phyloP scores from a whole-genome alignment of 495 filamentous ascomycete species.

The Penicillium verhagenii region DNA sequence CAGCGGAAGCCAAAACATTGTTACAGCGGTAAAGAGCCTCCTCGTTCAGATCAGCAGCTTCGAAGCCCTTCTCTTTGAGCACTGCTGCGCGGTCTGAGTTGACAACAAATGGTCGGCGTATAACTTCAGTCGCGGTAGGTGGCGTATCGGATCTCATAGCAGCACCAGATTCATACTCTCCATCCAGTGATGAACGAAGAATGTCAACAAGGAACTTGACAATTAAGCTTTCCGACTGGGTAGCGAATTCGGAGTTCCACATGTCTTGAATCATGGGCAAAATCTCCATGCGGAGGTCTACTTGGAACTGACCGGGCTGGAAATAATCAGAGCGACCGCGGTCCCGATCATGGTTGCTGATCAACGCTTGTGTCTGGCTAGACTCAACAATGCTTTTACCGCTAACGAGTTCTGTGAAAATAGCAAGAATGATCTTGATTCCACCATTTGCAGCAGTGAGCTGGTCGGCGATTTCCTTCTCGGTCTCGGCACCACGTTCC shows the following conservation, averaged over 20 bases:
- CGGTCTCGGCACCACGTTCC: constrained; percentile 33
- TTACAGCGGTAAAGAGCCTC: constrained; percentile 84
- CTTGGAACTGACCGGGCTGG: constrained; percentile 71
- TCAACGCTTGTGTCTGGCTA: constrained; percentile 60
- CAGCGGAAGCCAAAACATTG: constrained; percentile 56
- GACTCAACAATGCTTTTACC: constrained; percentile 79
- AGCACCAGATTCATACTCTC: constrained; percentile 69
- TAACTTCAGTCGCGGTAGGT: constrained; percentile 32
- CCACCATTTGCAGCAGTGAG: constrained; percentile 61
- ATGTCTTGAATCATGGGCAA: constrained; percentile 74
- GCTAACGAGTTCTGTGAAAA: constrained; percentile 73
- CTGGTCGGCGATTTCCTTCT: constrained; percentile 47
- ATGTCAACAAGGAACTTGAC: constrained; percentile 82
- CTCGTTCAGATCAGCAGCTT: constrained; percentile 56
- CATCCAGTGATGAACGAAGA: constrained; percentile 73
- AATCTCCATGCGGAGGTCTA: constrained; percentile 82
- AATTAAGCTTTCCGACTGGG: constrained; percentile 71
- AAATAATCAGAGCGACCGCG: constrained; percentile 65
- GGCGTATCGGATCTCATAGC: constrained; percentile 58
- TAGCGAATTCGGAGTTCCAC: constrained; percentile 71
- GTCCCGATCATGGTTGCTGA: constrained; percentile 53
- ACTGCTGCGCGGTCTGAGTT: constrained; percentile 43
- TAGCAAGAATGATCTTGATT: constrained; percentile 78
- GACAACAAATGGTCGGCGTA: constrained; percentile 46
- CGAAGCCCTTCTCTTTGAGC: constrained; percentile 48